Evolutionary conservation across 2,329 filamentous ascomycete species (phyloP), one percentile per base, ranked within the genome.

Genomic region (Xylariaceae sp.): DNA sequence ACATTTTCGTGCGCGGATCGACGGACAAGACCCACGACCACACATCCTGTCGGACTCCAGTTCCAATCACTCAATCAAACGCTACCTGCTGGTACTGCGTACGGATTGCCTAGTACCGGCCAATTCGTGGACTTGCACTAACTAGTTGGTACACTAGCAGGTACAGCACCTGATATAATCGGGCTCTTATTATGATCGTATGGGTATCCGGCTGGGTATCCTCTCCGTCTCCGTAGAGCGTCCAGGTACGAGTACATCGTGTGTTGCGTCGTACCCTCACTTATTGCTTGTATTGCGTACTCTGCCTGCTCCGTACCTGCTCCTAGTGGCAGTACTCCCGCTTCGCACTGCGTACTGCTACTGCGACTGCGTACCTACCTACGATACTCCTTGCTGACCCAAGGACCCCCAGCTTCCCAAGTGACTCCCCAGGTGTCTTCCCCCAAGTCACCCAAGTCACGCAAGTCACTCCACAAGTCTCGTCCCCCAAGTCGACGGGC

Each of bases 1-100:
- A 53, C 37, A 55, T 34, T 51, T 45, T 53, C 34, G 30, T 55
- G 45, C 35, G 34, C 54, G 47, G 63, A 64, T 64, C 63, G 53
- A 57, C 61, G 61, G 53, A 57, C 61, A 59, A 58, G 56, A 51
- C 63, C 63, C 63, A 64, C 61, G 61, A 59, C 56, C 54, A 39
- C 60, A 30, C 23, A 30, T 30, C 23, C 23, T 30, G 23, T 30
- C 23, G 23, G 23, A 30, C 23, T 30, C 23, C 23, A 30, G 23
- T 50, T 51, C 49, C 58, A 63, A 57, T 60, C 58, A 59, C 48
- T 56, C 50, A 53, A 56, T 45, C 35, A 35, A 53, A 51, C 58
- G 49, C 56, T 35, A 23, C 23, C 23, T 30, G 23, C 23, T 30
- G 23, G 23, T 30, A 30, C 23, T 30, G 23, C 23, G 23, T 30